Evolutionary conservation across 176 grass and related monocot genomes (phyloP), one percentile per base, ranked within the genome.

Genomic region (Phyllostachys edulis): DNA sequence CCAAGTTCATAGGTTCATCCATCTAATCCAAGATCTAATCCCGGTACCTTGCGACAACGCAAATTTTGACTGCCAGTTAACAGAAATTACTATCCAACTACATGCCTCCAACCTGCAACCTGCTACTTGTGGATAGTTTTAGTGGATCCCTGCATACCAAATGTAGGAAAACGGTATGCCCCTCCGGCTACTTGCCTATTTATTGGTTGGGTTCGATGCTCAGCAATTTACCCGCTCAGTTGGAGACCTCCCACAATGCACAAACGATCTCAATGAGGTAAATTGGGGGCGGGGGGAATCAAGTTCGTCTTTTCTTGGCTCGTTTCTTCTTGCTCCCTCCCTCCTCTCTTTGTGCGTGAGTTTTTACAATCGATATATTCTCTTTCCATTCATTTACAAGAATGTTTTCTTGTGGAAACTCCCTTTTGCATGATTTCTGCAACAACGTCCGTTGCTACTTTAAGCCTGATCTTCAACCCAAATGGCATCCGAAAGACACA

Each of bases 261-360:
- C 7, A 47, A 45, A 47, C 46, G 11, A 47, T 47, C 46, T 47
- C 46, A 47, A 47, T 14, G 46, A 66, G 67, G 67, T 79, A 82
- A 82, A 87, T 14, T 47, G 11, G 60, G 29, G 29, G 29, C 29
- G 20, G 8, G 38, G 3, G 40, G 63, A 82, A 82, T 17, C 46
- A n/a, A 76, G 20, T 39, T 65, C 74, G 38, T 49, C 52, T 57
- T 74, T 83, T 85, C 65, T 46, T 78, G 73, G 50, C 66, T 49
- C 16, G 74, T 77, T 36, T 37, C 63, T 47, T 69, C 73, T 21
- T 36, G 20, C n/a, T n/a, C n/a, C n/a, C n/a, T 23, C 7, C 26
- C 50, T 16, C 21, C 40, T 10, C 29, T 47, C 24, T 15, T 56
- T 44, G 13, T 26, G 32, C 13, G 32, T 23, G 20, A 44, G 39